Conservation (phyloP, 1,139 yeast species). For the Magnusiomyces paraingens region DNA sequence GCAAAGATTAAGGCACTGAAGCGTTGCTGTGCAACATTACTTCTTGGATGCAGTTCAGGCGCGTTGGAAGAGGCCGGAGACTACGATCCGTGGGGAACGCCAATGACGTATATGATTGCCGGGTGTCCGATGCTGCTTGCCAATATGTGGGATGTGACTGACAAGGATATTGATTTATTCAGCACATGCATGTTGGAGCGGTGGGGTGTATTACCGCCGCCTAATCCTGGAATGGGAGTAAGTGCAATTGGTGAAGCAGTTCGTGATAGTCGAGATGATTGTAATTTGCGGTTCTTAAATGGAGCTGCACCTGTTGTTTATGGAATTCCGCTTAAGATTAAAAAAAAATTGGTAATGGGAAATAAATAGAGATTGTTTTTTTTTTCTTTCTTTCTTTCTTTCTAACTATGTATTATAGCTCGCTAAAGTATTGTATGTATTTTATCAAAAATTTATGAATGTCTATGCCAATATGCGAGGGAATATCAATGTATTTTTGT, state of each 20-base stretch:
- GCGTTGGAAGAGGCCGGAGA: conserved; percentile 51
- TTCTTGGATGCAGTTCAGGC: conserved; percentile 94
- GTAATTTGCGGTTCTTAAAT: conserved; percentile 60
- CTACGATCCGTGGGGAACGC: conserved; percentile 70
- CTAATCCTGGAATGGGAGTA: conserved; percentile 12
- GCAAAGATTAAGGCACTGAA: conserved; percentile 41
- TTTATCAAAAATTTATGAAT: not conserved
- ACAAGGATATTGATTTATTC: conserved; percentile 83
- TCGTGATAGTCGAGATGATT: conserved; percentile 49
- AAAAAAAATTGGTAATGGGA: conserved; percentile 5
- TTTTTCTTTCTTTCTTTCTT: too few relatives aligned
- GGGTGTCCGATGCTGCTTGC: conserved; percentile 81
- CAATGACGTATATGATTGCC: conserved; percentile 66
- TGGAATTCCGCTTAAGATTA: conserved; percentile 54
- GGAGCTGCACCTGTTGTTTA: conserved; percentile 81
- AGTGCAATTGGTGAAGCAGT: conserved; percentile 48
- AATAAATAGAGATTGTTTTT: not conserved
- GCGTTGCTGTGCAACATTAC: conserved; percentile 58
- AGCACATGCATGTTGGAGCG: conserved; percentile 51
- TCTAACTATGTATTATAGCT: too few relatives aligned
- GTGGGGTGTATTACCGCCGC: conserved; percentile 48
- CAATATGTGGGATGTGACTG: conserved; percentile 95
- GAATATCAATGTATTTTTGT: not conserved
- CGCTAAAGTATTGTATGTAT: not conserved
- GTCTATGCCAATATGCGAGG: not conserved